Conservation (phyloP, 2,329 filamentous ascomycete species). For the Fusarium xylarioides region DNA sequence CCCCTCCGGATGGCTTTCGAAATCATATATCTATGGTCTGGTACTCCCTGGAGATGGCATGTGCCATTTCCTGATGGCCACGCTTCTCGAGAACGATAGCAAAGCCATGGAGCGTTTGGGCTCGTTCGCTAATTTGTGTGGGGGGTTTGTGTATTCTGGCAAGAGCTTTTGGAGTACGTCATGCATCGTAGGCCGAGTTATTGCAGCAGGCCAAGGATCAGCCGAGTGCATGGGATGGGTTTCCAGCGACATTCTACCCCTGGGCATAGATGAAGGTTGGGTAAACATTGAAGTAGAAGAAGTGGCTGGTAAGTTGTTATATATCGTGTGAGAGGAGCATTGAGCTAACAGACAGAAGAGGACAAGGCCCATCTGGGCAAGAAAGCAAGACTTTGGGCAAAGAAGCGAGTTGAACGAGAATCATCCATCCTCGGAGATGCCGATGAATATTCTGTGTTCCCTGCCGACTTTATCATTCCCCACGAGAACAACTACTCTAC, state of each 20-base stretch:
- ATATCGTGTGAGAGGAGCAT: neutral
- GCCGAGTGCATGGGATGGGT: slow-evolving; percentile 76
- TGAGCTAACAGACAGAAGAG: slow-evolving; percentile 49
- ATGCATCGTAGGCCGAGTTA: slow-evolving; percentile 71
- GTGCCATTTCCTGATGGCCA: slow-evolving; percentile 71
- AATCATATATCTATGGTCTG: slow-evolving; percentile 72
- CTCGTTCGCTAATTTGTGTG: slow-evolving; percentile 68
- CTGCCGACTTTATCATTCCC: slow-evolving; percentile 70
- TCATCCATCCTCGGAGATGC: slow-evolving; percentile 68
- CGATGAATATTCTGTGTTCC: slow-evolving; percentile 62
- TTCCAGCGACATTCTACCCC: slow-evolving; percentile 66
- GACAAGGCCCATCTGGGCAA: slow-evolving; percentile 60
- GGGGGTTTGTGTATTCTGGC: slow-evolving; percentile 69
- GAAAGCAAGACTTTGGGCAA: slow-evolving; percentile 69
- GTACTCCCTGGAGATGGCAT: slow-evolving; percentile 71
- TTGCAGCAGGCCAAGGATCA: slow-evolving; percentile 69
- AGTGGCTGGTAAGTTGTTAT: slow-evolving; percentile 55
- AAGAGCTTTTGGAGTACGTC: slow-evolving; percentile 76
- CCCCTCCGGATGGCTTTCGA: slow-evolving; percentile 71
- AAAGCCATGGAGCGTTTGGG: slow-evolving; percentile 67
- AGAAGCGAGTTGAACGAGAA: slow-evolving; percentile 66
- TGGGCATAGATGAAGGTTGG: slow-evolving; percentile 64
- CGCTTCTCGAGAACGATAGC: slow-evolving; percentile 71
- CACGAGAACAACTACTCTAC: slow-evolving; percentile 63
- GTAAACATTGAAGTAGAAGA: slow-evolving; percentile 66